Conservation (phyloP, 139 green algal species). For the Coelastrella sp. region DNA sequence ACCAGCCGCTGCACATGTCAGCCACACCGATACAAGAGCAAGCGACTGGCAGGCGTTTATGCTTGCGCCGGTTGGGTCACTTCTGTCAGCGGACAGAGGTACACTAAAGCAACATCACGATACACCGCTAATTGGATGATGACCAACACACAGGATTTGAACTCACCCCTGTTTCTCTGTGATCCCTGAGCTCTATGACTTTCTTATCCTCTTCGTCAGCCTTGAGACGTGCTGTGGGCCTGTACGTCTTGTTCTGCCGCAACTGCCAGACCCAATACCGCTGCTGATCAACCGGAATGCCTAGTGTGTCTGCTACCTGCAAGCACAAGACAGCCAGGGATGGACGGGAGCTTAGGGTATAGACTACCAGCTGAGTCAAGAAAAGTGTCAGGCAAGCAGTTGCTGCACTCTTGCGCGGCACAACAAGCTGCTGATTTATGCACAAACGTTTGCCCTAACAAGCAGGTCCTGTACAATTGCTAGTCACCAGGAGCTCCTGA, state of each 20-base stretch:
- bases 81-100: not conserved
- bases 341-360: too few relatives aligned
- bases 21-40: too few relatives aligned
- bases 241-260: constrained; percentile 87
- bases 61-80: too few relatives aligned
- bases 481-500: not conserved
- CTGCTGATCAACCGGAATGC: constrained; percentile 83
- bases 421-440: constrained; percentile 17
- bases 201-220: constrained; percentile 59
- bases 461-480: too few relatives aligned
- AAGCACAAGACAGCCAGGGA: too few relatives aligned
- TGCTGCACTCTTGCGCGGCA: too few relatives aligned
- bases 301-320: constrained; percentile 73
- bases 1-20: too few relatives aligned
- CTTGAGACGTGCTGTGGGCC: constrained; percentile 71
- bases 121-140: not conserved
- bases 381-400: too few relatives aligned
- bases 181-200: constrained; percentile 69
- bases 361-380: not conserved
- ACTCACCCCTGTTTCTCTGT: constrained; percentile 44
- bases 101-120: not conserved
- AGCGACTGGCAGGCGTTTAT: too few relatives aligned
- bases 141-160: too few relatives aligned
- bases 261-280: constrained; percentile 92
- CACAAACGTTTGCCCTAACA: not conserved